phyloP scores from a whole-genome alignment of 495 filamentous ascomycete genomes.

The Aspergillus conjunctus region DNA sequence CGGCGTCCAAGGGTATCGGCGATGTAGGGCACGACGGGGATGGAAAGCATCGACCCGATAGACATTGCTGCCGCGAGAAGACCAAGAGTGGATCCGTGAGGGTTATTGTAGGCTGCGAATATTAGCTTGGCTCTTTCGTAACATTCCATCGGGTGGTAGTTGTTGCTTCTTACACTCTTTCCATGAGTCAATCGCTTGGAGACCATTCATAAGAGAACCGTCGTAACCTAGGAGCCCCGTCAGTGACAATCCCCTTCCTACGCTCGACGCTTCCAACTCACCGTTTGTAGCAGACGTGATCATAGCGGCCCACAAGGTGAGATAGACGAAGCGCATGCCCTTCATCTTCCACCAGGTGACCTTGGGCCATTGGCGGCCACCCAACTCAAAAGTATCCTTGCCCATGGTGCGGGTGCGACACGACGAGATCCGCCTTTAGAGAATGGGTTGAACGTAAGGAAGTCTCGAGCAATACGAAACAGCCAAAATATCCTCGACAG shows the following conservation, averaged over 20 bases:
- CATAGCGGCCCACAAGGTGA: conserved; percentile 11
- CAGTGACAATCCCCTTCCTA: neutral
- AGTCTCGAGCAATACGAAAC: no score
- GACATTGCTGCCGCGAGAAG: conserved; percentile 11
- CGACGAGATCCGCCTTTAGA: neutral
- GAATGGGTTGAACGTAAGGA: no score
- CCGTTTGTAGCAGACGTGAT: conserved; percentile 15
- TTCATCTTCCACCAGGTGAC: conserved; percentile 19
- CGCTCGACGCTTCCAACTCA: neutral
- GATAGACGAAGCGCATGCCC: conserved; percentile 17
- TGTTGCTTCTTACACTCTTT: conserved; percentile 1
- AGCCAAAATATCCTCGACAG: no score
- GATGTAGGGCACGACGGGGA: conserved; percentile 13
- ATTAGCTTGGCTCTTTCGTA: neutral
- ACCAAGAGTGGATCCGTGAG: conserved; percentile 5
- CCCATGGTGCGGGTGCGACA: conserved; percentile 3
- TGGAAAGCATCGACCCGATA: conserved; percentile 9
- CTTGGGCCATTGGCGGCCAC: conserved; percentile 15
- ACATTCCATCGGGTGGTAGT: neutral
- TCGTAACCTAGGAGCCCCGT: conserved; percentile 6
- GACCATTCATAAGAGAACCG: conserved; percentile 15
- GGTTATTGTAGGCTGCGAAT: conserved; percentile 9
- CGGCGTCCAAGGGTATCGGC: conserved; percentile 10
- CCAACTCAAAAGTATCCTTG: conserved; percentile 12
- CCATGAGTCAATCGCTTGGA: conserved; percentile 7